Evolutionary conservation across 1,284 basidiomycete species (phyloP), one percentile per base, ranked within the genome.

Genomic region (Cutaneotrichosporon mucoides): DNA sequence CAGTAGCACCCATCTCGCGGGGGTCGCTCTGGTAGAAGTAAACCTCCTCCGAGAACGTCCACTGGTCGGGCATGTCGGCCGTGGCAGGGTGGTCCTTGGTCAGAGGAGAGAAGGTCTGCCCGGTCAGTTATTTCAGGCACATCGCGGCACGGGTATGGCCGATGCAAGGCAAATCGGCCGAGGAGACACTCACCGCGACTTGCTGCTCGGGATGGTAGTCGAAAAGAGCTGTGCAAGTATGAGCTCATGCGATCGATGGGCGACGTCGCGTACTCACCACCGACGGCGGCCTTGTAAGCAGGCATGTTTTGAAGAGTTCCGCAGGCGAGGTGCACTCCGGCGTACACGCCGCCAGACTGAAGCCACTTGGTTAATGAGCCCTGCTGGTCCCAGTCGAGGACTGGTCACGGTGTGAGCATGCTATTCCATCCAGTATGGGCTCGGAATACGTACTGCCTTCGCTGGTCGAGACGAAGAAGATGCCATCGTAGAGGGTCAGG

Each of bases 11-110:
- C 12, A 87, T 68, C 5, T 73, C 71, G 53, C 89, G 81, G 10
- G 89, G 89, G 72, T 92, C 86, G 1, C 84, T 86, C 65, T 86
- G 84, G 78, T 89, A 90, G 73, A 88, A 86, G 76, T 91, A 91
- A 40, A 79, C 76, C 59, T 79, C 78, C 62, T 79, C 78, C 10
- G 70, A 64, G 75, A 76, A 77, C 16, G 80, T 80, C 88, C 88
- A 90, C 60, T 80, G 70, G 13, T 81, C 75, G 6, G 88, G 88
- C 1, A 90, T 76, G 75, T 82, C 82, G 57, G 75, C 82, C 0
- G 85, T 88, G 60, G 85, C 85, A 0, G 88, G 88, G 73, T 89
- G 87, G 0, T 82, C 79, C 6, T 79, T 74, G 62, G 84, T 84
- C 33, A 88, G 63, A 6, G 87, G 83, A 57, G 86, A 76, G 43